These are phyloP conservation scores for Pseudomassariella vexata DNA, from an alignment of 2,329 filamentous ascomycete species.

Conservation along the genomic window DNA sequence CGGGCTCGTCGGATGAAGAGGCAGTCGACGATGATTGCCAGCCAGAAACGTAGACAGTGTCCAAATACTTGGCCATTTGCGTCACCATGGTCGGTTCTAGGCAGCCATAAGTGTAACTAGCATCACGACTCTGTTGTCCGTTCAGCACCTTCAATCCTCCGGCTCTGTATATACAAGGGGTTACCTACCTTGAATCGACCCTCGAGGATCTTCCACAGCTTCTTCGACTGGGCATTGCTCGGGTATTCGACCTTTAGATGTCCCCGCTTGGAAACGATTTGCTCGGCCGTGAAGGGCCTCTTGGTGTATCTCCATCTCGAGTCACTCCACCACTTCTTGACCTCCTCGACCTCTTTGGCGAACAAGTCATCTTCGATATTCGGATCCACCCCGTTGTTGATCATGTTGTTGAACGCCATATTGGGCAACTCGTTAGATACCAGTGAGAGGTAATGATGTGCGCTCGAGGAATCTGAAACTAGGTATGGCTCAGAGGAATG, in stretches of 20 bases:
- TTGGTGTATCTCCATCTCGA: slow-evolving; percentile 90
- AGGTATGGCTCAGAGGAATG: too few relatives aligned
- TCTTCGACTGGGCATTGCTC: slow-evolving; percentile 84
- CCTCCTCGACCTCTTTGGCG: slow-evolving; percentile 74
- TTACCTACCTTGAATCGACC: slow-evolving; percentile 70
- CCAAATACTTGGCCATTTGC: slow-evolving; percentile 98
- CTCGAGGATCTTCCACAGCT: slow-evolving; percentile 90
- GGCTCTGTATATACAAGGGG: slow-evolving; percentile 2
- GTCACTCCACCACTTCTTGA: slow-evolving; percentile 93
- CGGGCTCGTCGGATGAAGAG: slow-evolving; percentile 90
- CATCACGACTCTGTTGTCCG: slow-evolving; percentile 62
- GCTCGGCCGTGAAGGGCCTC: slow-evolving; percentile 89
- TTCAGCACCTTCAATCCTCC: not conserved
- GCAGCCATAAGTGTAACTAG: slow-evolving; percentile 94
- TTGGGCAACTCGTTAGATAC: slow-evolving; percentile 23
- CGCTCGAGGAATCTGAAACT: slow-evolving; percentile 6
- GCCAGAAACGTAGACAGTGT: slow-evolving; percentile 97
- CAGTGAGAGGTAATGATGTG: too few relatives aligned
- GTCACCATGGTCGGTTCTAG: slow-evolving; percentile 97
- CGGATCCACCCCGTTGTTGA: slow-evolving; percentile 49
- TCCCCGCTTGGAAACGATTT: slow-evolving; percentile 93
- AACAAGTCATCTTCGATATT: slow-evolving; percentile 61
- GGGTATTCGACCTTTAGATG: slow-evolving; percentile 88
- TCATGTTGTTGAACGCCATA: slow-evolving; percentile 61
- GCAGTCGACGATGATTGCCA: slow-evolving; percentile 99